Base-by-base conservation (phyloP, 352 stramenopile genomes). In the Phytophthora multivora region DNA sequence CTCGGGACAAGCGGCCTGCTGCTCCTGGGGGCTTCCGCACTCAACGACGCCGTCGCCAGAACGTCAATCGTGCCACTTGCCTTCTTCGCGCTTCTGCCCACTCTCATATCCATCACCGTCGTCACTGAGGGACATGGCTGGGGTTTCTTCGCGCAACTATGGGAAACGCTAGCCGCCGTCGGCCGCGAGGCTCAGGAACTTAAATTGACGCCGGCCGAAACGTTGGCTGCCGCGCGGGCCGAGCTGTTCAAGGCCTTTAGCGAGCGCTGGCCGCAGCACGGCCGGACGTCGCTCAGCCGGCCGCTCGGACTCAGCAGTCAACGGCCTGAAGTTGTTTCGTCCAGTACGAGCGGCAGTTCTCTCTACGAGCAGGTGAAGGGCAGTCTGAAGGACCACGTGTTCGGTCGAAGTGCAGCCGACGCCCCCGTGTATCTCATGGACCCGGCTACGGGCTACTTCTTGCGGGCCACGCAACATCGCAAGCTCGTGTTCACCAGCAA, bases 351-450 rank as follows among this genome's bases (percentile, higher is more conserved):
- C 30, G 66, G 66, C 56, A 89, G 87, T 48, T 89, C 80, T 28
- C 58, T 91, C 9, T 91, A 91, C 36, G 80, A 90, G 19, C 79
- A 89, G 38, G 79, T 91, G 9, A 73, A 80, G 28, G 73, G 75
- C 16, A 71, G 75, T 5, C 48, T 91, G 13, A 67, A 64, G 5
- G 80, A 91, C 63, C 83, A 91, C 42, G 47, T 78, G 15, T 89
- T 91, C 52, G 41, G 56, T 13, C 65, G 55, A 12, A 51, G 51
- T 9, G 53, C 31, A 13, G 51, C 53, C 7, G 80, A 88, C 42
- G 74, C 75, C 35, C 80, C 79, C 23, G 73, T 90, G 48, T 92
- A 92, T 50, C 76, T 90, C 21, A 88, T 89, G 75, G 80, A 92
- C 59, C 60, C 75, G 13, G 55, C 53, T 3, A 86, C 68, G 16